Base-by-base conservation (phyloP, 495 filamentous ascomycete genomes). In the Talaromyces adpressus region DNA sequence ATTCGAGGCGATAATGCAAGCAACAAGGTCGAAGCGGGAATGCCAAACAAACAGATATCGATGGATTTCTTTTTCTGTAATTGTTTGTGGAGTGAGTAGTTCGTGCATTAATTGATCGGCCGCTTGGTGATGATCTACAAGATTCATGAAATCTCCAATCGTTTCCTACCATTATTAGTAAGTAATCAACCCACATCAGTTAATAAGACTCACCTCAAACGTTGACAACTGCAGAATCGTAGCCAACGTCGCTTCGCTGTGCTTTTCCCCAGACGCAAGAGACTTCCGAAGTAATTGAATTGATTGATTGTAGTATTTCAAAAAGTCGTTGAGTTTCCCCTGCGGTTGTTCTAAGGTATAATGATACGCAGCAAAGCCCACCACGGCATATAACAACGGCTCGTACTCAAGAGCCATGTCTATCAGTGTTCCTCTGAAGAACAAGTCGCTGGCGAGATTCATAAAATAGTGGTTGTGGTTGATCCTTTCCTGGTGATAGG, bases 221-320 rank as follows among this genome's bases (percentile, higher is more conserved):
- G 88, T 93, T 52, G 92, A 93, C 47, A 98, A 85, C 65, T 97
- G 92, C 47, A 98, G 78, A 39, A 98, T 93, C 6, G 93, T 95
- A 60, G 96, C 75, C 36, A 98, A 72, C 11, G 87, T 97, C n/a
- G 89, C 84, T 36, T 89, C 79, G 45, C 68, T 88, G 67, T 91
- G 88, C 64, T 81, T 84, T 65, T 90, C 87, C 52, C 84, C 84
- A 25, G 81, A 87, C 45, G 82, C 82, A 49, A 98, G 72, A 11
- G 87, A 92, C 57, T 81, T 81, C 11, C 93, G 81, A 30, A 98
- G 81, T 14, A 91, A 71, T 22, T 81, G 85, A 30, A 98, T 86
- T 4, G 93, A 92, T 71, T 85, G 87, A 72, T 96, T 91, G 76
- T 98, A 97, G 71, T 92, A 96, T 64, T 87, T 84, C 29, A 98